Base-by-base conservation (phyloP, 495 filamentous ascomycete genomes). In the Aspergillus steynii region DNA sequence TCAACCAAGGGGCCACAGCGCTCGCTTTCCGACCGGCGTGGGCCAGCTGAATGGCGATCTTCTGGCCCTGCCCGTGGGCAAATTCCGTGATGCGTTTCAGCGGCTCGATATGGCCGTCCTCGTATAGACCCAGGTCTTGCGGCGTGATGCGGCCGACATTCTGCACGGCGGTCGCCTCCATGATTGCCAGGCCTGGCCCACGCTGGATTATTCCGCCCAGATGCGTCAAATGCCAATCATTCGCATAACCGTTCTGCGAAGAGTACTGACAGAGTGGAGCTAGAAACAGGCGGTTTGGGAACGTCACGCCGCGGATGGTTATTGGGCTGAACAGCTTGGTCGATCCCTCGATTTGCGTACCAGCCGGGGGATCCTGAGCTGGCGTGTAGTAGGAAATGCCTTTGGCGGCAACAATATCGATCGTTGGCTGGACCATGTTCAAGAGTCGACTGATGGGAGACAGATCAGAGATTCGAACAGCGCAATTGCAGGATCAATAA, bases 21-120 rank as follows among this genome's bases (percentile, higher is more conserved):
- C 78, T 83, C 1, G 86, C 88, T 70, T 94, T 94, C 25, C 90
- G 78, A 2, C 91, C 91, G 2, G 90, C 89, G 65, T 95, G 91
- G 12, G 77, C 88, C 4, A 94, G 69, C 74, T 95, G 91, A 60
- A 94, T 86, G 49, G 80, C 90, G 50, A 90, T 85, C 63, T 87
- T 86, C 71, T 88, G 86, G 65, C 77, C 76, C 72, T 93, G 90
- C 61, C 79, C 82, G 71, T 93, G 89, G 4, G 83, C 85, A 63
- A 92, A 92, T 47, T 92, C 87, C 28, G 85, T 77, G 54, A 89
- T 78, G n/a, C 82, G 74, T 63, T 77, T 80, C 58, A 93, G 64
- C 0, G 81, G 82, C 29, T 75, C 84, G 62, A 91, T 85, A 60
- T 93, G 91, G 0, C 76, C 79, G 68, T 94, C 90, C 50, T 85